Percentiles rank a stretch among this genome's conserved stretches.
These are phyloP conservation scores for Eremochloa ophiuroides DNA, from an alignment of 176 grass and related monocot genomes.

Conservation along the genomic window DNA sequence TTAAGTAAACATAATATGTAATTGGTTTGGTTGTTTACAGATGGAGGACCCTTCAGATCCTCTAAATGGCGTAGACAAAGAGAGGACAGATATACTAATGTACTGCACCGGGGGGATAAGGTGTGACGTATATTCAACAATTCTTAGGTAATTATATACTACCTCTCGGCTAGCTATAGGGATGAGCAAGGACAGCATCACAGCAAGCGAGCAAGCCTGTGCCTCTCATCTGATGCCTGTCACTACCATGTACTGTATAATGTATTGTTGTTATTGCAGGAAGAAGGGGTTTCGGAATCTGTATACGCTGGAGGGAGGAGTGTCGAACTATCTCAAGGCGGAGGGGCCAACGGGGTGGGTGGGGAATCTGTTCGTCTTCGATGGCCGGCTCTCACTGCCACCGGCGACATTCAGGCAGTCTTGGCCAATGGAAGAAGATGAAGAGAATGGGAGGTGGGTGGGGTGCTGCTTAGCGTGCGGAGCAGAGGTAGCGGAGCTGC, in stretches of 20 bases:
- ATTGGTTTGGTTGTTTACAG: conserved; percentile 36
- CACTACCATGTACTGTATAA: no score
- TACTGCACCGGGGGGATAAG: conserved; percentile 95
- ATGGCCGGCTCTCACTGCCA: conserved; percentile 73
- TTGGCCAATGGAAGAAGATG: background rate
- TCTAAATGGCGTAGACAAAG: conserved; percentile 63
- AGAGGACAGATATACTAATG: conserved; percentile 91
- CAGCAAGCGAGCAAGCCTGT: background rate
- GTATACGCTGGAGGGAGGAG: conserved; percentile 78
- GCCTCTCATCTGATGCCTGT: no score
- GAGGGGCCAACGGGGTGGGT: conserved; percentile 69
- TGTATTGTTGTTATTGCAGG: conserved; percentile 34
- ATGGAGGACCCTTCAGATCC: conserved; percentile 45
- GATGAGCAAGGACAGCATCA: background rate
- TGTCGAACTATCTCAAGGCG: conserved; percentile 86
- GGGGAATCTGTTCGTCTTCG: conserved; percentile 92
- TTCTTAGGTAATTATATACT: conserved; percentile 55
- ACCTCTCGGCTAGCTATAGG: background rate
- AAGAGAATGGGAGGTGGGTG: conserved; percentile 21
- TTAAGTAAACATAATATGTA: background rate
- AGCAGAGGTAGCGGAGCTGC: conserved; percentile 60
- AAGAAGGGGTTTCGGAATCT: conserved; percentile 76
- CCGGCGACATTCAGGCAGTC: conserved; percentile 45
- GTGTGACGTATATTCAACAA: conserved; percentile 86
- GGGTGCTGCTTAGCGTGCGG: conserved; percentile 68